Base-by-base conservation (phyloP, 306 rosid species). In the Luffa aegyptiaca region DNA sequence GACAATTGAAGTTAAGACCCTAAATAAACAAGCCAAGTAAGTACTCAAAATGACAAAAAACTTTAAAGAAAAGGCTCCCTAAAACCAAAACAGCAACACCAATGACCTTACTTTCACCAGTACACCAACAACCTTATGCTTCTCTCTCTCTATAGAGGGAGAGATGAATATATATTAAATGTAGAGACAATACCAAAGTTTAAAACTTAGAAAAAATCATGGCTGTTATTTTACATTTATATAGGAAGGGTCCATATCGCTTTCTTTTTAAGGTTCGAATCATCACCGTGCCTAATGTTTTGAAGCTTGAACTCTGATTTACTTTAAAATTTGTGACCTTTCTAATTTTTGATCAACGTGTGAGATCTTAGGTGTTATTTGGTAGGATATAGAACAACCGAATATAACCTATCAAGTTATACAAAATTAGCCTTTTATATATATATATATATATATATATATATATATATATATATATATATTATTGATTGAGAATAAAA, bases 11-110 rank as follows among this genome's bases (percentile, higher is more conserved):
- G 13, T 10, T 31, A 13, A 62, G 51, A 10, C 17, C 0, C 33
- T 9, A 68, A 41, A 37, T 39, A 39, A 31, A 39, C 3, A 56
- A 10, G 73, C 7, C 2, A 66, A 37, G 73, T 16, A 37, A 37
- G 49, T 41, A 2, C 61, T 55, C 4, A 41, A 61, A n/a, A 69
- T 42, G 69, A 62, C 70, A 64, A 64, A 36, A 66, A 14, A 72
- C 37, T 45, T 45, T 71, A 72, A 72, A 72, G 44, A 72, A 59
- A 21, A 72, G 74, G 63, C 74, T 66, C 74, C 74, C 51, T 66
- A 66, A 66, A 66, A 18, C 51, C 41, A 39, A 41, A 66, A 39
- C 74, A 66, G 33, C 74, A 17, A 39, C 48, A 66, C 74, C 49
- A 17, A 37, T 66, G 51, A 17, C 74, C 74, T 66, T 66, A 66